Conservation (phyloP, 306 rosid species). For the Ammopiptanthus mongolicus region DNA sequence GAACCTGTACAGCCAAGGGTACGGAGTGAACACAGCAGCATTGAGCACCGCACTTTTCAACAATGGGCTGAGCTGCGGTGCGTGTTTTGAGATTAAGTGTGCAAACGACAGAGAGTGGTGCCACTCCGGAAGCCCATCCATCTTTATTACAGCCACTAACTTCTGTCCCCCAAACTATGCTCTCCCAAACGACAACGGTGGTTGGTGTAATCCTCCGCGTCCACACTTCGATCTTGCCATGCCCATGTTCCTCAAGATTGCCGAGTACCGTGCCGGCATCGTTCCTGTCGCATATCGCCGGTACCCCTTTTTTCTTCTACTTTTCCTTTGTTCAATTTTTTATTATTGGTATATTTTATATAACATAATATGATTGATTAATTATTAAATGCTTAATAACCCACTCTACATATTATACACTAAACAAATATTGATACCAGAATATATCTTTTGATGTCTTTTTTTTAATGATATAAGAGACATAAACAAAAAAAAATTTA, state of each 20-base stretch:
- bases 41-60: constrained; percentile 85
- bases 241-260: constrained; percentile 98
- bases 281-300: constrained; percentile 88
- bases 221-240: constrained; percentile 97
- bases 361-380: too few species aligned
- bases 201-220: constrained; percentile 99
- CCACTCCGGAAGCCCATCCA: constrained; percentile 92
- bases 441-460: too few species aligned
- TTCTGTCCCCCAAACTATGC: constrained; percentile 96
- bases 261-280: constrained; percentile 94
- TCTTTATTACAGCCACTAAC: constrained; percentile 80
- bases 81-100: constrained; percentile 88
- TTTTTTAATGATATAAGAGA: too few species aligned
- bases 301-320: neutral
- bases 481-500: too few species aligned
- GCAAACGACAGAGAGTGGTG: constrained; percentile 73
- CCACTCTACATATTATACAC: too few species aligned
- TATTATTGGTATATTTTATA: too few species aligned
- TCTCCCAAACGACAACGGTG: constrained; percentile 88
- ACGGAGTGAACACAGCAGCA: constrained; percentile 91
- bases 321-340: neutral
- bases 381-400: too few species aligned
- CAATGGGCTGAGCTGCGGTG: constrained; percentile 89
- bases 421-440: too few species aligned
- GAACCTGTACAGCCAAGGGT: constrained; percentile 90